These are phyloP conservation scores for Spizellomyces punctatus DNA, from an alignment of 192 early-diverging fungal genomes.

Conservation along the genomic window DNA sequence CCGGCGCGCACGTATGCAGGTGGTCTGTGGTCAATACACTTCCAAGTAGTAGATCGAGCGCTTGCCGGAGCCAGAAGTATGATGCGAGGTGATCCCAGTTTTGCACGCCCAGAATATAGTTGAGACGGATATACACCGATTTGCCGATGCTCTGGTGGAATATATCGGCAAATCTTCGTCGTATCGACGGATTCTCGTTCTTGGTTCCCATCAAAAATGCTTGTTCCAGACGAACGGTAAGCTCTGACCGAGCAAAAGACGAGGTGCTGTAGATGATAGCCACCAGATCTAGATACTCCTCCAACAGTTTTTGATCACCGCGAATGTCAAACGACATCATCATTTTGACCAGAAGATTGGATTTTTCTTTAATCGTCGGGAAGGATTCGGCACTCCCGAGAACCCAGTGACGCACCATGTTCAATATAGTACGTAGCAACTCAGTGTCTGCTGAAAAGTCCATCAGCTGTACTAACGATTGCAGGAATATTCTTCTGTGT, in stretches of 20 bases:
- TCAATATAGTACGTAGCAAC: conserved; percentile 74
- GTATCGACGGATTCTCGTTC: conserved; percentile 75
- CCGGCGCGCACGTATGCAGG: conserved; percentile 19
- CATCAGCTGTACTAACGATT: conserved; percentile 78
- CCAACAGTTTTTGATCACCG: conserved; percentile 68
- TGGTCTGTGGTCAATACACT: conserved; percentile 21
- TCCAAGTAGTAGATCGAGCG: conserved; percentile 83
- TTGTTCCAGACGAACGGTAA: conserved; percentile 90
- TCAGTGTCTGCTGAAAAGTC: conserved; percentile 78
- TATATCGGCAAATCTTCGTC: conserved; percentile 77
- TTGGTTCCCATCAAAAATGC: conserved; percentile 93
- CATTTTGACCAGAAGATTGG: conserved; percentile 89
- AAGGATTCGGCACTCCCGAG: conserved; percentile 79
- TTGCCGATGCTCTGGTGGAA: conserved; percentile 56
- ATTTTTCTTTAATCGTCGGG: conserved; percentile 97
- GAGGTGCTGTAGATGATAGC: conserved; percentile 86
- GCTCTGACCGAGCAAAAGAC: conserved; percentile 81
- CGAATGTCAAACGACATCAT: conserved; percentile 75
- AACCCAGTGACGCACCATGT: conserved; percentile 88
- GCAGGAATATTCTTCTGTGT: conserved; percentile 82
- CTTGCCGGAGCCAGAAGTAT: conserved; percentile 93
- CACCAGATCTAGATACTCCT: conserved; percentile 89
- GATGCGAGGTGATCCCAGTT: conserved; percentile 90
- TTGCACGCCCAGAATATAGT: conserved; percentile 89
- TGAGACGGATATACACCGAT: conserved; percentile 72